Conservation (phyloP, 345 rosid genomes). For the Lumnitzera racemosa region DNA sequence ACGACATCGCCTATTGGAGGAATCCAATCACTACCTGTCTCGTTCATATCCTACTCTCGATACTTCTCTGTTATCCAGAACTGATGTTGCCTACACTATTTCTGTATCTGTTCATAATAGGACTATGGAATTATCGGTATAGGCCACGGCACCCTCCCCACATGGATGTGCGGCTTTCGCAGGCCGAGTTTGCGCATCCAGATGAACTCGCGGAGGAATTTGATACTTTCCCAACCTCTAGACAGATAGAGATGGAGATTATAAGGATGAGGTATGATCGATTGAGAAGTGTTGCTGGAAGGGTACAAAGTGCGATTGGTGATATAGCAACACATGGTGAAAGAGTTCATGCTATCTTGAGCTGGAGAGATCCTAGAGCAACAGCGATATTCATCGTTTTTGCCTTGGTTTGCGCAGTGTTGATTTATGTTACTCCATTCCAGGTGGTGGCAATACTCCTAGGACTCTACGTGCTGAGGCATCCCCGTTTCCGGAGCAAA, state of each 20-base stretch:
- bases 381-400: constrained; percentile 73
- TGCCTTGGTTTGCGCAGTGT: constrained; percentile 65
- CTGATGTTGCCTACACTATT: constrained; percentile 80
- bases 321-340: constrained; percentile 91
- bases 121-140: constrained; percentile 89
- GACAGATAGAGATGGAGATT: constrained; percentile 39
- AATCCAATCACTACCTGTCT: constrained; percentile 81
- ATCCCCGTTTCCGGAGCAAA: constrained; percentile 84
- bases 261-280: constrained; percentile 78
- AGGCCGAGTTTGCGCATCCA: constrained; percentile 56
- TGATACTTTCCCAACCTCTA: constrained; percentile 56
- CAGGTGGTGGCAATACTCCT: constrained; percentile 65
- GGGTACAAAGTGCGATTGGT: constrained; percentile 82
- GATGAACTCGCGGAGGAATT: constrained; percentile 98
- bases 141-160: constrained; percentile 83
- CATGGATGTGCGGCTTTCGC: constrained; percentile 85
- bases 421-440: constrained; percentile 79
- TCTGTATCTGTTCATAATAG: constrained; percentile 81
- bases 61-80: constrained; percentile 84
- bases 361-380: constrained; percentile 97
- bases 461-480: constrained; percentile 78
- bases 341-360: constrained; percentile 71
- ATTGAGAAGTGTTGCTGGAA: constrained; percentile 70
- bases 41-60: constrained; percentile 68
- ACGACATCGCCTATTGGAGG: constrained; percentile 73